These are phyloP conservation scores for Xylariaceae sp. DNA, from an alignment of 2,329 filamentous ascomycete species.

Conservation along the genomic window DNA sequence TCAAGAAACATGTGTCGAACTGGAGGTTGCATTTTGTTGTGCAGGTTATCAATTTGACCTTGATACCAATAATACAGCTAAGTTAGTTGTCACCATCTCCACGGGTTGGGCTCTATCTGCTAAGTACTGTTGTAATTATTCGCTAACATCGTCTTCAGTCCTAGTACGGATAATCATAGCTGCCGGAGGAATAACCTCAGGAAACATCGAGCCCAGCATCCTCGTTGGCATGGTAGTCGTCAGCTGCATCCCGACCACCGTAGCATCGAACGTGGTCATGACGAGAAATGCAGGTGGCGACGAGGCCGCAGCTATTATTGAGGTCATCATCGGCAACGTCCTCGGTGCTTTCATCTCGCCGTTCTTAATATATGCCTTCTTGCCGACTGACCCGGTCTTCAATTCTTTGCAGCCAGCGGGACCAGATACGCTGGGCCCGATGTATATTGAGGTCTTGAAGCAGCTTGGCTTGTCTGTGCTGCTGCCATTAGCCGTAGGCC, in stretches of 20 bases:
- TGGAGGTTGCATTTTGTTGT: slow-evolving; percentile 66
- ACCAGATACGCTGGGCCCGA: slow-evolving; percentile 50
- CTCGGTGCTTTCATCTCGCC: slow-evolving; percentile 65
- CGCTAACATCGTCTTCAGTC: slow-evolving; percentile 30
- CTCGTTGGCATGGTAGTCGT: slow-evolving; percentile 65
- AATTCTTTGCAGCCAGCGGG: slow-evolving; percentile 51
- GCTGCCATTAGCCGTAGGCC: slow-evolving; percentile 59
- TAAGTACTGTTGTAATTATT: slow-evolving; percentile 4
- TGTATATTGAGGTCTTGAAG: slow-evolving; percentile 65
- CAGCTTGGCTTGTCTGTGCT: slow-evolving; percentile 66
- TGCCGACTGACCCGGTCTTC: slow-evolving; percentile 51
- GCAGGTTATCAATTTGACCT: slow-evolving; percentile 62
- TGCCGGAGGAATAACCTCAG: slow-evolving; percentile 44
- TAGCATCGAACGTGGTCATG: slow-evolving; percentile 72
- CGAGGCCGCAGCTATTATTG: slow-evolving; percentile 60
- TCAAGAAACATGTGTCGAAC: slow-evolving; percentile 58
- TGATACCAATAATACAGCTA: slow-evolving; percentile 61
- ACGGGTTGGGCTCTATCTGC: too few relatives aligned
- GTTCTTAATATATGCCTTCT: slow-evolving; percentile 58
- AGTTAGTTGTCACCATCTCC: too few relatives aligned
- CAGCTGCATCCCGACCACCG: slow-evolving; percentile 67
- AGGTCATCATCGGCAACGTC: slow-evolving; percentile 67
- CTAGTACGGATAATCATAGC: slow-evolving; percentile 46
- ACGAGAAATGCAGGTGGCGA: slow-evolving; percentile 66
- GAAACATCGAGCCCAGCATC: slow-evolving; percentile 60